phyloP scores from a whole-genome alignment of 805 yeast species.

The Blastobotrys mokoenaii region DNA sequence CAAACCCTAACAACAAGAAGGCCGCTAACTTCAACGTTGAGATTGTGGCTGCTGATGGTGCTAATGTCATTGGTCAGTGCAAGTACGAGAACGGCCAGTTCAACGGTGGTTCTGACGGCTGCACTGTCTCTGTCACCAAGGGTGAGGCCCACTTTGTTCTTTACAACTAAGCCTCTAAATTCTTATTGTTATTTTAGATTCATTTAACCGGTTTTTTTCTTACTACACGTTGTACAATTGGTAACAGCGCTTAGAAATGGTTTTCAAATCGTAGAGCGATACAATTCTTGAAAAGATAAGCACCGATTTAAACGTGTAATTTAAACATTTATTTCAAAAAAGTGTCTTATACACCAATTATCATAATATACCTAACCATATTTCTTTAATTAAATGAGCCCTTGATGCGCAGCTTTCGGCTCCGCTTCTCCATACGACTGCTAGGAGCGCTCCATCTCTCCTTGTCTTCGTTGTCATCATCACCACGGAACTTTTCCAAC shows the following conservation, averaged over 20 bases:
- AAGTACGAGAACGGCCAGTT: constrained; percentile 69
- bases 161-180: constrained; percentile 32
- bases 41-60: constrained; percentile 64
- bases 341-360: too few relatives aligned
- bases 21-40: constrained; percentile 67
- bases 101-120: constrained; percentile 70
- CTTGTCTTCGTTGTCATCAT: too few relatives aligned
- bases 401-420: too few relatives aligned
- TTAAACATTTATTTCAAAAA: too few relatives aligned
- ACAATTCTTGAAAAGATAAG: too few relatives aligned
- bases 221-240: background rate
- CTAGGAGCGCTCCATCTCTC: too few relatives aligned
- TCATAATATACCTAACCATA: too few relatives aligned
- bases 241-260: background rate
- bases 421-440: too few relatives aligned
- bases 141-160: constrained; percentile 83
- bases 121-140: constrained; percentile 82
- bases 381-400: too few relatives aligned
- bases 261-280: too few relatives aligned
- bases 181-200: background rate
- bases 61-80: constrained; percentile 65
- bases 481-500: too few relatives aligned
- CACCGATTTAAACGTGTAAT: too few relatives aligned
- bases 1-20: constrained; percentile 80
- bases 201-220: background rate